A percentile compares a stretch with the other conserved stretches of the same genome.
phyloP scores from a whole-genome alignment of 1,284 basidiomycete genomes.

The Ustilago shanxiensis region DNA sequence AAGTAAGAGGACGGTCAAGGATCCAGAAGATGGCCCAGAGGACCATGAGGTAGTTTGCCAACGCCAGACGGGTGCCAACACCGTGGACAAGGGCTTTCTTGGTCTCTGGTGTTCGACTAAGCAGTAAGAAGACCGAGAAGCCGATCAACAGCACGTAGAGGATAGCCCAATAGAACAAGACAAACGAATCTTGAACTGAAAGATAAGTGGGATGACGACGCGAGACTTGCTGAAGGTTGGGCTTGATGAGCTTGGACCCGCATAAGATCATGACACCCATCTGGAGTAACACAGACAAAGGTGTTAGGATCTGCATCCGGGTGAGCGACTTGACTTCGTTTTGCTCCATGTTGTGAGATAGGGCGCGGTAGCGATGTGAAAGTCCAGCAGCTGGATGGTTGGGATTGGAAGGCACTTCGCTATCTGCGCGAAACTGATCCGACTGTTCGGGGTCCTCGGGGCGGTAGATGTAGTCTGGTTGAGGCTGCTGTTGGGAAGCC shows the following conservation, averaged over 20 bases:
- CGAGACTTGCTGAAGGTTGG: constrained; percentile 47
- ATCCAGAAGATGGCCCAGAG: constrained; percentile 87
- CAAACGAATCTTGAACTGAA: constrained; percentile 77
- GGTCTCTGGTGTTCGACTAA: constrained; percentile 81
- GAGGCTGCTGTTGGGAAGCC: constrained; percentile 41
- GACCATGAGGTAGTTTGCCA: constrained; percentile 85
- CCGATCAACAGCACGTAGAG: constrained; percentile 76
- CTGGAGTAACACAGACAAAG: constrained; percentile 50
- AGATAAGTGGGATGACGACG: constrained; percentile 77
- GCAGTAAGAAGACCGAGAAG: constrained; percentile 81
- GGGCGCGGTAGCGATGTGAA: constrained; percentile 37
- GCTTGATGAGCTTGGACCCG: constrained; percentile 52
- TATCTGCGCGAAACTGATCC: constrained; percentile 28
- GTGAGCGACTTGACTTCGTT: constrained; percentile 47
- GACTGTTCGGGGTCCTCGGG: constrained; percentile 55
- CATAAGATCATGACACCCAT: constrained; percentile 54
- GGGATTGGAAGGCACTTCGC: constrained; percentile 23
- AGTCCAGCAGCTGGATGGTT: constrained; percentile 23
- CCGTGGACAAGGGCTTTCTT: constrained; percentile 75
- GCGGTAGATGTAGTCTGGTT: constrained; percentile 67
- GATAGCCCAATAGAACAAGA: constrained; percentile 77
- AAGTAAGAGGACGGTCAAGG: constrained; percentile 57
- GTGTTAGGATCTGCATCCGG: constrained; percentile 55
- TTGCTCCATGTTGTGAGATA: constrained; percentile 45
- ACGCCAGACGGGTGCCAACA: constrained; percentile 81